Conservation (phyloP, 495 filamentous ascomycete genomes). For the Jackrogersella minutella region DNA sequence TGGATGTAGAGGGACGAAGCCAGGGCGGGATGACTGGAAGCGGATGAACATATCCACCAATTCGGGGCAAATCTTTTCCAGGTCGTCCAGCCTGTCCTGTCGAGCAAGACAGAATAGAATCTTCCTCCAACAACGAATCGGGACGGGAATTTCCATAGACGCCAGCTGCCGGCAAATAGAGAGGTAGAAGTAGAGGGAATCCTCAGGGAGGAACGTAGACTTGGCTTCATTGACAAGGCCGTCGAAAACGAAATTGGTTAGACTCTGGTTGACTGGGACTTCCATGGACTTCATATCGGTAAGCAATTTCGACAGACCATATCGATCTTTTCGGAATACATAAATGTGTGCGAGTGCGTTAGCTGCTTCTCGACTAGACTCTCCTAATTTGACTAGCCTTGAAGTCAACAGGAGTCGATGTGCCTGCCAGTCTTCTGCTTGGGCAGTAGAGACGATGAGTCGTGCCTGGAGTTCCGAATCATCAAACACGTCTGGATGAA, state of each 20-base stretch:
- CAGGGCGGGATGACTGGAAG: constrained; percentile 22
- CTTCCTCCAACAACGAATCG: constrained; percentile 36
- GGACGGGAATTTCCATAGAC: constrained; percentile 44
- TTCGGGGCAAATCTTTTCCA: constrained; percentile 41
- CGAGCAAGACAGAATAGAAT: constrained; percentile 46
- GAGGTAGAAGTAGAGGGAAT: constrained; percentile 39
- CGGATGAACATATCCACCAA: constrained; percentile 39
- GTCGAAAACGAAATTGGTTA: constrained; percentile 34
- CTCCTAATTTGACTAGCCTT: constrained; percentile 31
- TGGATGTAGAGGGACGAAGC: constrained; percentile 41
- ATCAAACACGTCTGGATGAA: constrained; percentile 78
- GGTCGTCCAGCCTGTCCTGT: constrained; percentile 40
- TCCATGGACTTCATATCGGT: constrained; percentile 44
- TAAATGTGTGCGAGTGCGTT: constrained; percentile 37
- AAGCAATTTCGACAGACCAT: constrained; percentile 40
- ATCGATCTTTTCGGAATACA: constrained; percentile 29
- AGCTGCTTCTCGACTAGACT: constrained; percentile 26
- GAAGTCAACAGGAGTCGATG: constrained; percentile 44
- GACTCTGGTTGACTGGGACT: constrained; percentile 28
- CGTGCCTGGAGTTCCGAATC: constrained; percentile 65
- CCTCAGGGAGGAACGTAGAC: constrained; percentile 13
- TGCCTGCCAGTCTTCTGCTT: constrained; percentile 42
- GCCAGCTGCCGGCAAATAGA: constrained; percentile 37
- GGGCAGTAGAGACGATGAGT: constrained; percentile 36
- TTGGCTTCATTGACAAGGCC: constrained; percentile 34